These are phyloP conservation scores for Citrus australasica DNA, from an alignment of 345 rosid species.

Conservation along the genomic window DNA sequence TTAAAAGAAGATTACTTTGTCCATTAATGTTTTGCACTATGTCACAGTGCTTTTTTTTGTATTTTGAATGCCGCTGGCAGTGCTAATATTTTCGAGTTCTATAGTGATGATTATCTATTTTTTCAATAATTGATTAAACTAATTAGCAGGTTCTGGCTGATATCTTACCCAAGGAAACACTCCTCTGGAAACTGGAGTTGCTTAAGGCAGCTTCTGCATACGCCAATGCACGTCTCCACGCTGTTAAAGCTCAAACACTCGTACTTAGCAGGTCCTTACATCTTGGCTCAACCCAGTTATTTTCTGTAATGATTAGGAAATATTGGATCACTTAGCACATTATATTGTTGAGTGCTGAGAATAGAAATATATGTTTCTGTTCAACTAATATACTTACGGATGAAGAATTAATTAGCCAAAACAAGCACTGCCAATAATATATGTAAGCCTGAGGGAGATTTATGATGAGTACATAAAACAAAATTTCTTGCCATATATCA, in stretches of 20 bases:
- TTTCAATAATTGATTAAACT: background rate
- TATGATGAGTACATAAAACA: background rate
- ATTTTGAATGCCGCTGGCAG: background rate
- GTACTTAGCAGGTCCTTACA: conserved; percentile 52
- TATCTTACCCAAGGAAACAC: conserved; percentile 32
- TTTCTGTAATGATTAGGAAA: background rate
- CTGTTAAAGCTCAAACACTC: conserved; percentile 58
- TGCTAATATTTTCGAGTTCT: background rate
- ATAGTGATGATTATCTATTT: background rate
- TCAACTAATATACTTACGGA: too few relatives aligned
- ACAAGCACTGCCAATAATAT: background rate
- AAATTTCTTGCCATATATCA: background rate
- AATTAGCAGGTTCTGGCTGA: conserved; percentile 24
- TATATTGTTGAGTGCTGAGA: background rate
- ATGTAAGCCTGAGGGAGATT: background rate
- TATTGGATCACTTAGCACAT: background rate
- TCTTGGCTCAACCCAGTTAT: background rate
- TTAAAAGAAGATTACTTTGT: too few relatives aligned
- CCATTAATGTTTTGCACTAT: background rate
- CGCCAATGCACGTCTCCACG: conserved; percentile 49
- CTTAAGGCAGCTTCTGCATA: conserved; percentile 55
- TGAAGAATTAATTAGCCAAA: background rate
- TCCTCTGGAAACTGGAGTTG: conserved; percentile 37
- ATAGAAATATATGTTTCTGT: background rate
- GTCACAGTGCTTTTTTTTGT: background rate